Base-by-base conservation (phyloP, 73 alveolate genomes). In the Urostyla sp. region DNA sequence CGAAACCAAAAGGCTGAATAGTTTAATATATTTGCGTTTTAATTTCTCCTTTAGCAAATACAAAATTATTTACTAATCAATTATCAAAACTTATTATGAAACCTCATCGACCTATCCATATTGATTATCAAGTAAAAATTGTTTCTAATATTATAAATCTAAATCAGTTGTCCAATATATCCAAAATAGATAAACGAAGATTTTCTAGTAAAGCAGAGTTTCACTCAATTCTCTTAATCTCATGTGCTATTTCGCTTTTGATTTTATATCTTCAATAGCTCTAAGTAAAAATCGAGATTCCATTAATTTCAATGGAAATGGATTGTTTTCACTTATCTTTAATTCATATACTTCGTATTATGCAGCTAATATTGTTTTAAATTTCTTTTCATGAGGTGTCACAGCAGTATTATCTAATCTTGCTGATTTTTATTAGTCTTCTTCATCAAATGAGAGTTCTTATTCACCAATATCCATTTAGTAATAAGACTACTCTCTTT, bases 101-200 rank as follows among this genome's bases (percentile, higher is more conserved):
- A 35, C n/a, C 5, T 58, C 54, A 5, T 58, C 75, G 18, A 15
- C n/a, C 24, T 26, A 11, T 21, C 16, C 10, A 58, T 27, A 31
- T 15, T 58, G 37, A 18, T 26, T 15, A 27, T 58, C 40, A 7
- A 8, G 4, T 7, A 58, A 3, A 20, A 15, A 16, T n/a, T 21
- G n/a, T 27, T 21, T 35, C n/a, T 34, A 20, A 43, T 18, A 63
- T 23, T 63, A 43, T 13, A 31, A 7, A 38, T 63, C 79, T 7
- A 63, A 24, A 20, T 43, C 21, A 6, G 26, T 7, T 20, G 61
- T 37, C 61, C 58, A 63, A 40, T 63, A 46, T 10, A 40, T 3
- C 79, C 79, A 63, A 63, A 63, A 63, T 24, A 43, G n/a, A 40
- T 63, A 63, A 10, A 63, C 79, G 44, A 37, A 63, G 8, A 63